Evolutionary conservation across 1,284 basidiomycete species (phyloP).

Genomic region (Cerioporus squamosus): DNA sequence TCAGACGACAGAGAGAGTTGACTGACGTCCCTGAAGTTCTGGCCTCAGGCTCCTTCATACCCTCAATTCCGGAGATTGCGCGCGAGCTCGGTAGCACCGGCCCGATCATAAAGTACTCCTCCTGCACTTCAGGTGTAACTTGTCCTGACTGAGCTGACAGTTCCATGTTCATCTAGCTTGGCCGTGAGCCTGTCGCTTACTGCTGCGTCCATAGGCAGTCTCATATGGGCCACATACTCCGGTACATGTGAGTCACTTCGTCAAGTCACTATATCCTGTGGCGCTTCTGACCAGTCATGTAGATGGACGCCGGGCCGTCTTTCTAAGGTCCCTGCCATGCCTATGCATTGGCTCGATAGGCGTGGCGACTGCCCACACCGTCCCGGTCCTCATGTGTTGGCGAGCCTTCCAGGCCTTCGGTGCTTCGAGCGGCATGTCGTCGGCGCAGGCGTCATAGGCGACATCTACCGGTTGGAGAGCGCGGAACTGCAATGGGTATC

Average conservation of each 20-base stretch:
- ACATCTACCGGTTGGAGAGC: constrained; percentile 50
- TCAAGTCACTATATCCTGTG: not conserved
- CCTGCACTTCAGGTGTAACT: not conserved
- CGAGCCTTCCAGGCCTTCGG: constrained; percentile 71
- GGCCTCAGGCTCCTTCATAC: constrained; percentile 69
- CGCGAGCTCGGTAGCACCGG: constrained; percentile 60
- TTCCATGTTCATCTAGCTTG: constrained; percentile 37
- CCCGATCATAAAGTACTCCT: constrained; percentile 59
- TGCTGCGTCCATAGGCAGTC: constrained; percentile 43
- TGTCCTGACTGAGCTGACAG: too few relatives aligned
- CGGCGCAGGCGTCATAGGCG: constrained; percentile 54
- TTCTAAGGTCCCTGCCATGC: constrained; percentile 63
- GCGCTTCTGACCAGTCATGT: not conserved
- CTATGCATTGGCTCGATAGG: constrained; percentile 65
- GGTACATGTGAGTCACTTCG: constrained; percentile 48
- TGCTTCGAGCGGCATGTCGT: constrained; percentile 45
- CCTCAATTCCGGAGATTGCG: constrained; percentile 70
- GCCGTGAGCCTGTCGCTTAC: constrained; percentile 52
- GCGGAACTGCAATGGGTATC: constrained; percentile 51
- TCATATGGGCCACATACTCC: constrained; percentile 59
- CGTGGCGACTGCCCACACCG: constrained; percentile 50
- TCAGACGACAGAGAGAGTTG: not conserved
- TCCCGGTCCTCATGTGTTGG: constrained; percentile 60
- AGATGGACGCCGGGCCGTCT: constrained; percentile 70
- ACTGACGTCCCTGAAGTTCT: constrained; percentile 50